Evolutionary conservation across 1,139 yeast genomes (phyloP).

Genomic region (Suhomyces ambrosiae): DNA sequence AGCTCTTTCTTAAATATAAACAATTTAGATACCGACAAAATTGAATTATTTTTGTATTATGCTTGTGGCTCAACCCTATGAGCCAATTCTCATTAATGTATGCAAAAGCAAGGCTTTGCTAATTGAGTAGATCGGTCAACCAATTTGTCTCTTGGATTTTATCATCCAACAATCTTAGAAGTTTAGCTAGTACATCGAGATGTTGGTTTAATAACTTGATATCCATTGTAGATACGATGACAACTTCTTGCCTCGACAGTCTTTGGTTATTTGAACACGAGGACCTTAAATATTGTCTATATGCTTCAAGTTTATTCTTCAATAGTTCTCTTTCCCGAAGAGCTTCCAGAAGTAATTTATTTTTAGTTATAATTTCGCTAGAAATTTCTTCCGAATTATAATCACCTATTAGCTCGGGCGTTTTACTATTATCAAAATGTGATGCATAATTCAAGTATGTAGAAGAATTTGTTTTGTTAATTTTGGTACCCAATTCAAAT

Average conservation of each 20-base stretch:
- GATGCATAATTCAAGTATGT: slow-evolving; percentile 1
- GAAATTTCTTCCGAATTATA: background rate
- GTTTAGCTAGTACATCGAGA: background rate
- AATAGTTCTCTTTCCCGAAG: slow-evolving; percentile 2
- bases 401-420: background rate
- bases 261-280: background rate
- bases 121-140: too few relatives aligned
- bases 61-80: too few relatives aligned
- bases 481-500: slow-evolving; percentile 1
- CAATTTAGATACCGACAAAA: too few relatives aligned
- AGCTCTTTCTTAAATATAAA: too few relatives aligned
- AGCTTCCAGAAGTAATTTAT: background rate
- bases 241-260: slow-evolving; percentile 1
- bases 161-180: background rate
- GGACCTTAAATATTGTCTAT: background rate
- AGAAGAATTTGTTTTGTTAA: slow-evolving; percentile 1
- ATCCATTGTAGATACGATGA: slow-evolving; percentile 1
- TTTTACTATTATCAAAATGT: slow-evolving; percentile 2
- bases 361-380: background rate
- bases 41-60: too few relatives aligned
- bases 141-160: slow-evolving; percentile 2
- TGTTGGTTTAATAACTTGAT: slow-evolving; percentile 1
- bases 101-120: too few relatives aligned
- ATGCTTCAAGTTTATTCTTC: background rate
- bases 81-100: too few relatives aligned